Base-by-base conservation (phyloP, 129 eudicot species). In the Ambrosia trifida region DNA sequence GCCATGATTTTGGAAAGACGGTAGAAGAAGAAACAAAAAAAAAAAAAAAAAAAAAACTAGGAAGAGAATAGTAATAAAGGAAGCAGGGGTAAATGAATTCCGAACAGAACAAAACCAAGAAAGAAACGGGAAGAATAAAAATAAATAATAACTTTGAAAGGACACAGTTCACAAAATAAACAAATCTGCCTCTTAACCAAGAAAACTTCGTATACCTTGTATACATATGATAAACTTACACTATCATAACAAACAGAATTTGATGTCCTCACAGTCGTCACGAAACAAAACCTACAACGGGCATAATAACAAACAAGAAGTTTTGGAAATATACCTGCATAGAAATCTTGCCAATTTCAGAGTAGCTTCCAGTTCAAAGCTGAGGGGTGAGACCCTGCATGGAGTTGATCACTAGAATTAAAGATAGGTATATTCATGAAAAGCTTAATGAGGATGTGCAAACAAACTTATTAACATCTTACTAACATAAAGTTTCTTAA, bases 281-380 rank as follows among this genome's bases (percentile, higher is more conserved):
- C 14, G 5, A 49, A 59, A 68, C 14, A 14, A 38, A 47, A 68
- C 62, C 53, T 76, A 45, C 64, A 35, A 16, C 61, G 16, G 47
- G 43, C 30, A 31, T 17, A 51, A 44, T 41, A 78, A 63, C 13
- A 9, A 62, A 70, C 65, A 62, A 40, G 43, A 77, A 52, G 51
- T 62, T 51, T 41, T 9, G 11, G 7, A 76, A 49, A 14, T 68
- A 33, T 80, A 94, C 98, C 98, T 89, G 96, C 98, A 89, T 38
- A 94, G 87, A 64, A 85, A 94, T 74, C 98, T 82, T 65, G 98
- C 98, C 82, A 94, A 72, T 60, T 94, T 94, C 77, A 94, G 81
- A n/a, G 97, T 89, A 73, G 97, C 95, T 80, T 94, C 98, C 75
- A 94, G 93, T 84, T 94, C 98, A 79, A 94, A 94, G 87, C 97